Conservation (phyloP, 1,284 basidiomycete genomes). For the Spongispora temasekensis region DNA sequence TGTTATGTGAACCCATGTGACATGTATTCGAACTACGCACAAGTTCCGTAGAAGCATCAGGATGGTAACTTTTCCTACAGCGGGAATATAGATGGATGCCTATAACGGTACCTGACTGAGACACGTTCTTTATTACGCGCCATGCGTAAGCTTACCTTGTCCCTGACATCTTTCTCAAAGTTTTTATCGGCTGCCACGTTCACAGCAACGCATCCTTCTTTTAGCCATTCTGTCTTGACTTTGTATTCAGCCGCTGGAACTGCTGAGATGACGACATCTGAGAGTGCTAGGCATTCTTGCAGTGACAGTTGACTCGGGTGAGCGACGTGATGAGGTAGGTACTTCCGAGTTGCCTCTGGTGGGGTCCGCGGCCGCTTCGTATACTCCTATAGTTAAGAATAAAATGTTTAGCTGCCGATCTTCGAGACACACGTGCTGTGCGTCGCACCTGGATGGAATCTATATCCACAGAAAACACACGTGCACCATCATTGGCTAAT, state of each 20-base stretch:
- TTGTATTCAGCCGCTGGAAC: constrained; percentile 90
- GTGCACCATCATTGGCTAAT: constrained; percentile 93
- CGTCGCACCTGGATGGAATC: constrained; percentile 80
- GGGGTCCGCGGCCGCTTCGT: constrained; percentile 76
- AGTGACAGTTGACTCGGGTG: constrained; percentile 66
- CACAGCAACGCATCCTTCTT: constrained; percentile 91
- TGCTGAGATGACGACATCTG: constrained; percentile 90
- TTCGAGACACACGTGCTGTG: constrained; percentile 8
- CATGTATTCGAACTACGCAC: constrained; percentile 43
- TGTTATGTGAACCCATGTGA: constrained; percentile 7
- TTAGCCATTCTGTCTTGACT: constrained; percentile 84
- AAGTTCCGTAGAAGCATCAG: constrained; percentile 95
- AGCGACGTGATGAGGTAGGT: constrained; percentile 84
- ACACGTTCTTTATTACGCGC: neutral
- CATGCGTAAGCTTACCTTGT: constrained; percentile 64
- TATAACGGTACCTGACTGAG: constrained; percentile 34
- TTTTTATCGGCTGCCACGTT: constrained; percentile 98
- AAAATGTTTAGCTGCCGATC: constrained; percentile 3
- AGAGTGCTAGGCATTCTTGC: constrained; percentile 77
- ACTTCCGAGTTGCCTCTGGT: constrained; percentile 47
- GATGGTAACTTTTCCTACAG: constrained; percentile 96
- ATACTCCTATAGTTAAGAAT: constrained; percentile 60
- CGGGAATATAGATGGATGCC: constrained; percentile 91
- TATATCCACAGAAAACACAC: constrained; percentile 94
- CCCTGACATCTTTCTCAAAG: constrained; percentile 91